phyloP scores from a whole-genome alignment of 2,329 filamentous ascomycete genomes.

The Nakataea oryzae region DNA sequence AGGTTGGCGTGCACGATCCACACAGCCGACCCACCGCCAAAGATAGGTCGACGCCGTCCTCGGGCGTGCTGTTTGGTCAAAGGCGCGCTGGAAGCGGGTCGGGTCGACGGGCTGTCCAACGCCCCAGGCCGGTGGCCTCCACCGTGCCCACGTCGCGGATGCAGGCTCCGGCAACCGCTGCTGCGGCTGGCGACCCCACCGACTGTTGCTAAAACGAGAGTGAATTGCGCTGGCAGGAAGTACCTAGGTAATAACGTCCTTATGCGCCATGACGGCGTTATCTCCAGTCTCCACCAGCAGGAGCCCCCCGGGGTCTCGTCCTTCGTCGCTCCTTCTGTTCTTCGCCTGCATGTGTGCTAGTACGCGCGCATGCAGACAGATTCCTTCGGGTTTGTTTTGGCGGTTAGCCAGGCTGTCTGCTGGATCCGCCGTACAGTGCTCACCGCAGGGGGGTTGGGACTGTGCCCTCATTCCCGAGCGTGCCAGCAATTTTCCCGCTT shows the following conservation, averaged over 20 bases:
- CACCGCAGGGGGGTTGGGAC: not conserved
- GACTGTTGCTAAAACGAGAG: not conserved
- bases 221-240: not conserved
- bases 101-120: not conserved
- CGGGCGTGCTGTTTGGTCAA: not conserved
- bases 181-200: not conserved
- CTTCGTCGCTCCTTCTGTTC: too few relatives aligned
- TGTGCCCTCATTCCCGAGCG: not conserved
- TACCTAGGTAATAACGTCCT: not conserved
- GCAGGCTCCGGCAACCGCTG: too few relatives aligned
- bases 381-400: not conserved
- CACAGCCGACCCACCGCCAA: not conserved
- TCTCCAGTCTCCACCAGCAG: not conserved
- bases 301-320: too few relatives aligned
- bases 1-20: not conserved
- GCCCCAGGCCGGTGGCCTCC: too few relatives aligned
- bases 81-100: not conserved
- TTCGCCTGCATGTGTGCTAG: too few relatives aligned
- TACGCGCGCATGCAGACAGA: too few relatives aligned
- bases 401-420: not conserved
- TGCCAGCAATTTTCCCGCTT: not conserved
- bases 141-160: too few relatives aligned
- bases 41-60: not conserved
- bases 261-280: not conserved
- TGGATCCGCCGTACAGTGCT: not conserved